Percentiles rank a stretch among this genome's conserved stretches.
phyloP scores from a whole-genome alignment of 2,329 filamentous ascomycete genomes.

The Epicoccum nigrum region DNA sequence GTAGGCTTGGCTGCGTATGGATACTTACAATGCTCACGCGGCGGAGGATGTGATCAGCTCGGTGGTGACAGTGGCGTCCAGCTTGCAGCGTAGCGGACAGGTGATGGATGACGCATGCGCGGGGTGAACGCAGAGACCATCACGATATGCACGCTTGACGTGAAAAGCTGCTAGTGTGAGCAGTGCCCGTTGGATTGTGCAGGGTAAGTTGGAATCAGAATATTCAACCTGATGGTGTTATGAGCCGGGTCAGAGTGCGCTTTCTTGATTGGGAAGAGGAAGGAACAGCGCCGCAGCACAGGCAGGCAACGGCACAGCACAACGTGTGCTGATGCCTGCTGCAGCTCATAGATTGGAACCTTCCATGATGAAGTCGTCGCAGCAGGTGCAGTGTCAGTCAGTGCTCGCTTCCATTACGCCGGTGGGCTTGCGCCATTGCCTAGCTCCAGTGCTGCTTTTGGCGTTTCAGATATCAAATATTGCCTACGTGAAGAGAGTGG shows the following conservation, averaged over 20 bases:
- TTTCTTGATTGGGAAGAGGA: slow-evolving; percentile 4
- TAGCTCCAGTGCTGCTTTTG: slow-evolving; percentile 17
- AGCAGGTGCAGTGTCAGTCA: slow-evolving; percentile 6
- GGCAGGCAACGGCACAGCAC: slow-evolving; percentile 3
- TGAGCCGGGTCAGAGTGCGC: slow-evolving; percentile 9
- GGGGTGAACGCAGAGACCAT: neutral
- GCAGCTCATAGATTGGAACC: neutral
- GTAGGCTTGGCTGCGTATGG: neutral
- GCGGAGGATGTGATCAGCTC: neutral
- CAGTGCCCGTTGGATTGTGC: neutral
- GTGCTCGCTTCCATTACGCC: slow-evolving; percentile 9
- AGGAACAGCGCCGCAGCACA: slow-evolving; percentile 9
- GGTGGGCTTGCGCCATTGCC: slow-evolving; percentile 13
- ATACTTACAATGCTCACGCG: neutral
- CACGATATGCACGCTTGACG: neutral
- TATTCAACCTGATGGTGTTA: slow-evolving; percentile 1
- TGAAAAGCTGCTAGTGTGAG: neutral
- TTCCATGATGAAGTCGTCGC: neutral
- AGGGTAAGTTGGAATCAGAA: neutral
- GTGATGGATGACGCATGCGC: slow-evolving; percentile 16
- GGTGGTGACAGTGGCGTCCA: slow-evolving; percentile 6
- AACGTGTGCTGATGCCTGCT: slow-evolving; percentile 10
- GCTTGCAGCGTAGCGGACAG: slow-evolving; percentile 12
- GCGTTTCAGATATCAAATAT: slow-evolving; percentile 8
- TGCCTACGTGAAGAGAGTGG: neutral